Evolutionary conservation across 2,329 filamentous ascomycete species (phyloP).

Genomic region (Thielaviopsis musarum): DNA sequence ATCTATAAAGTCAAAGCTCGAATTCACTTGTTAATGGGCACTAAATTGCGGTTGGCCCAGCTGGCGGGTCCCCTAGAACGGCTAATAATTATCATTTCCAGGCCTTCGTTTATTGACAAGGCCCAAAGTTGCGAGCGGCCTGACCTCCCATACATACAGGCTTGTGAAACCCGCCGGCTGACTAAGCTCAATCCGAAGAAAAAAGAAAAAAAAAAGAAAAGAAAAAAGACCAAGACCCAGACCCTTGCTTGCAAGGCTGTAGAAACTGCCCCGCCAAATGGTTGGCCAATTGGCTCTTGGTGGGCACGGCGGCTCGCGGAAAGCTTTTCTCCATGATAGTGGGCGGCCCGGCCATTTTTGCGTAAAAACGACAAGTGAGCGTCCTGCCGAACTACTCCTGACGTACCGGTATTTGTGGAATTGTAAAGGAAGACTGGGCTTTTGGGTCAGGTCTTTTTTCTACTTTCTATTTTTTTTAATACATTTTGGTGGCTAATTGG

Average conservation of each 20-base stretch:
- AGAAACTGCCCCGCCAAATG: slow-evolving; percentile 6
- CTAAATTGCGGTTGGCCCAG: no score
- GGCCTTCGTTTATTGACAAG: no score
- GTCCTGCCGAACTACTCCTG: background rate
- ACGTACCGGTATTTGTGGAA: background rate
- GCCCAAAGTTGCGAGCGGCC: no score
- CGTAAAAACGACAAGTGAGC: background rate
- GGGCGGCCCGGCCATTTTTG: background rate
- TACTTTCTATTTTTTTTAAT: background rate
- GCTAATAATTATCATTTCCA: no score
- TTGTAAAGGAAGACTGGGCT: background rate
- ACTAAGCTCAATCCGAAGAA: no score
- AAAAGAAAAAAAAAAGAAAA: background rate
- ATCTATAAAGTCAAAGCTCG: background rate
- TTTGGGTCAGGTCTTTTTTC: background rate
- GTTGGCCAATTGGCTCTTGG: background rate
- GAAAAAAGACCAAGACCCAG: background rate
- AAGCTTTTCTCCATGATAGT: slow-evolving; percentile 10
- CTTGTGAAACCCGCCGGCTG: no score
- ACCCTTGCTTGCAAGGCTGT: background rate
- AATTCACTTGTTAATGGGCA: background rate
- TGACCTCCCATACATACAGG: no score
- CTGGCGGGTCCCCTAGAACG: no score
- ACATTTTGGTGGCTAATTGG: background rate
- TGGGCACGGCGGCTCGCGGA: slow-evolving; percentile 6